These are phyloP conservation scores for Phymatotrichopsis omnivora DNA, from an alignment of 2,329 filamentous ascomycete species.

Conservation along the genomic window DNA sequence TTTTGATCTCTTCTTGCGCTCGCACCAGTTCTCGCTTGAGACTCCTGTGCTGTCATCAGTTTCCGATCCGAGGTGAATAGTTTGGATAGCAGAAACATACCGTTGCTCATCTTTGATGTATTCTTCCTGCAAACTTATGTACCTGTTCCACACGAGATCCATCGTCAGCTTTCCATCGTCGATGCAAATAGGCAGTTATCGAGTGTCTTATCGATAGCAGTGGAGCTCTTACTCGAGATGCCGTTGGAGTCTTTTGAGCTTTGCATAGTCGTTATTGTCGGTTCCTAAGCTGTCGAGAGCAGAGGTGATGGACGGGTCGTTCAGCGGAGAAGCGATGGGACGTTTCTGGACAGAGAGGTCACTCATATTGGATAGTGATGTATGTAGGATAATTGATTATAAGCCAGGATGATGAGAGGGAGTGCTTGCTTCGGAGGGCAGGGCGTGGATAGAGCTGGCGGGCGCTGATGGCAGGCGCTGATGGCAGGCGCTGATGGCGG, in stretches of 20 bases:
- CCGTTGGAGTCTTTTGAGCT: conserved; percentile 89
- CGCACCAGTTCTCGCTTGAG: conserved; percentile 94
- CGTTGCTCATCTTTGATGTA: conserved; percentile 99
- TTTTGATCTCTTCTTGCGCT: conserved; percentile 98
- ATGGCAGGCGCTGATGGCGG: too few relatives aligned
- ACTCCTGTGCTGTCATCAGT: conserved; percentile 48
- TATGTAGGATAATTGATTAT: too few relatives aligned
- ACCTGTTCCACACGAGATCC: conserved; percentile 43
- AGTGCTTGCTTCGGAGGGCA: too few relatives aligned
- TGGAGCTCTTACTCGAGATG: conserved; percentile 69
- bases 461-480: too few relatives aligned
- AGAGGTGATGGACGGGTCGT: conserved; percentile 26
- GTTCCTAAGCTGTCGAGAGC: conserved; percentile 55
- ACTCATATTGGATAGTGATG: conserved; percentile 22
- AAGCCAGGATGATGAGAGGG: too few relatives aligned
- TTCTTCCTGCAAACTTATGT: conserved; percentile 96
- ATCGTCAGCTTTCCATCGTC: not conserved
- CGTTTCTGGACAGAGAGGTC: conserved; percentile 26
- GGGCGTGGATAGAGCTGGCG: too few relatives aligned
- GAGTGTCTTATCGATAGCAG: not conserved
- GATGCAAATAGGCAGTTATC: too few relatives aligned
- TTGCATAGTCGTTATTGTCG: conserved; percentile 83
- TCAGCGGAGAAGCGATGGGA: conserved; percentile 19
- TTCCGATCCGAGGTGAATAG: not conserved
- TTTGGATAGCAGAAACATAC: conserved; percentile 37